Conservation (phyloP, 495 filamentous ascomycete genomes). For the Filosporella fistucella region DNA sequence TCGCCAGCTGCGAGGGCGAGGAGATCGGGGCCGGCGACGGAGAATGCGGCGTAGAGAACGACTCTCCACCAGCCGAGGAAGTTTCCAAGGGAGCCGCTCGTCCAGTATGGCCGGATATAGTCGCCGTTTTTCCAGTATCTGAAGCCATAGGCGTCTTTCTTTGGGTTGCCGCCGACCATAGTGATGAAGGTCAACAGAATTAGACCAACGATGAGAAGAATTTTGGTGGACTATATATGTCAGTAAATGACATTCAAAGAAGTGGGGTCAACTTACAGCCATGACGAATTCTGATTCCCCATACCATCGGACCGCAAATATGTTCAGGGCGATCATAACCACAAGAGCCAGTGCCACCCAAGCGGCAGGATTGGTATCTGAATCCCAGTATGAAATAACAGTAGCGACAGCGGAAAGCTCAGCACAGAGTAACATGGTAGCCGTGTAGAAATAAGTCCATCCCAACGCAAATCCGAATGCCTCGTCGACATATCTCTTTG, state of each 20-base stretch:
- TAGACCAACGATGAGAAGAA: constrained; percentile 33
- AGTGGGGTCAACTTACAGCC: background rate
- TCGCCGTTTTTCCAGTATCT: constrained; percentile 75
- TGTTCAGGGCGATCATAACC: constrained; percentile 57
- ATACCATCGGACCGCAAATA: constrained; percentile 61
- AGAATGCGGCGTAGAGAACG: constrained; percentile 45
- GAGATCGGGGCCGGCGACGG: constrained; percentile 50
- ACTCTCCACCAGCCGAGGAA: constrained; percentile 33
- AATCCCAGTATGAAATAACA: constrained; percentile 64
- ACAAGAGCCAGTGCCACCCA: constrained; percentile 68
- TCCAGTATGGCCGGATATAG: constrained; percentile 29
- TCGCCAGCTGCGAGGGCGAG: constrained; percentile 45
- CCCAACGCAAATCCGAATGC: constrained; percentile 43
- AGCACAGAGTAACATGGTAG: constrained; percentile 64
- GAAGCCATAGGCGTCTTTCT: constrained; percentile 65
- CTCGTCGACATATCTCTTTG: constrained; percentile 41
- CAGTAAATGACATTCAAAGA: background rate
- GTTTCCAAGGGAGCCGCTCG: constrained; percentile 27
- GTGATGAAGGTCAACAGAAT: constrained; percentile 67
- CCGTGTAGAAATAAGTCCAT: constrained; percentile 37
- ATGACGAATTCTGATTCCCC: constrained; percentile 74
- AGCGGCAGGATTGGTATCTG: constrained; percentile 63
- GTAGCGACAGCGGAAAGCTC: constrained; percentile 71
- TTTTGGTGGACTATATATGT: constrained; percentile 1
- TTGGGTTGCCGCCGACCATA: constrained; percentile 71